These are phyloP conservation scores for Leonotis leonurus DNA, from an alignment of 257 asterid genomes.

Conservation along the genomic window DNA sequence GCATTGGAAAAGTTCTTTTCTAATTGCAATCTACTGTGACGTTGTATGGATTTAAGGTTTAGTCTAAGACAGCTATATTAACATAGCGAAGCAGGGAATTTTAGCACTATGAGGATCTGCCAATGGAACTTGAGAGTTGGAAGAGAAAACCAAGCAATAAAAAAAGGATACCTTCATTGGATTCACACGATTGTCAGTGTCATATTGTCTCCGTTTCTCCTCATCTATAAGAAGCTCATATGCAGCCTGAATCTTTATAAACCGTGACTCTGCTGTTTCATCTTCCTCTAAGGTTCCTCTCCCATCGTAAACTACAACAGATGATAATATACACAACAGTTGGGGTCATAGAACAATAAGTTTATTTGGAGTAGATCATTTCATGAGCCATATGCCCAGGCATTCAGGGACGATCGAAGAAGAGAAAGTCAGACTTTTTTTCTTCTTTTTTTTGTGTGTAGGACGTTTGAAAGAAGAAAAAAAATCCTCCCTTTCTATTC, in stretches of 20 bases:
- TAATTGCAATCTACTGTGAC: neutral
- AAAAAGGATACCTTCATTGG: conserved; percentile 73
- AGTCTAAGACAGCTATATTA: neutral
- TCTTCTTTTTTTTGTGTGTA: too few species aligned
- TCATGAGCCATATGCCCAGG: neutral
- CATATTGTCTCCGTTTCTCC: conserved; percentile 68
- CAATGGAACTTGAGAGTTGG: neutral
- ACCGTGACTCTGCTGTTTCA: conserved; percentile 94
- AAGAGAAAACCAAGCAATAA: conserved; percentile 5
- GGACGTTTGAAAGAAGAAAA: too few species aligned
- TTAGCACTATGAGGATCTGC: neutral
- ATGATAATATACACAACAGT: conserved; percentile 19
- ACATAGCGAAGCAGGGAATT: neutral
- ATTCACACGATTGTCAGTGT: conserved; percentile 65
- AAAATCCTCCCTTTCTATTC: too few species aligned
- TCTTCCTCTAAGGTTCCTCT: conserved; percentile 92
- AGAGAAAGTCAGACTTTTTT: neutral
- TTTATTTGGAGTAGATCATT: neutral
- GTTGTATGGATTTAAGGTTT: neutral
- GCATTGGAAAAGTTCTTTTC: too few species aligned
- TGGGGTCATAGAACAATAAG: neutral
- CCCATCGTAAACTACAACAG: conserved; percentile 63
- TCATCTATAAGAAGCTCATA: conserved; percentile 84
- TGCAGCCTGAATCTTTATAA: conserved; percentile 95
- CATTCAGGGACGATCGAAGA: neutral